phyloP scores from a whole-genome alignment of 306 rosid species.

The Chamaecrista fasciculata region DNA sequence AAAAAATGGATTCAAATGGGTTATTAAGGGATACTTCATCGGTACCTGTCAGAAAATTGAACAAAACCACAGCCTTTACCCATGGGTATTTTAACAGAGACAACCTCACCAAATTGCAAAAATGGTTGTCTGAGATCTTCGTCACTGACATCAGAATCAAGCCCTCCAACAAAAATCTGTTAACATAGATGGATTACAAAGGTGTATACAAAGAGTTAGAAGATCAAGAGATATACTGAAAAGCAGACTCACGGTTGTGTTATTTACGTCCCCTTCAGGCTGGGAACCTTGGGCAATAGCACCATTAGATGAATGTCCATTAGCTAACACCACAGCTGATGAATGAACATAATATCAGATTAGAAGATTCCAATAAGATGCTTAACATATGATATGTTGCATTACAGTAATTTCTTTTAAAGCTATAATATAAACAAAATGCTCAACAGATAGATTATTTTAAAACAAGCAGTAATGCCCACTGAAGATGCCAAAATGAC shows the following conservation, averaged over 20 bases:
- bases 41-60: slow-evolving; percentile 89
- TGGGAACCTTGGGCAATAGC: slow-evolving; percentile 71
- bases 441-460: slow-evolving; percentile 8
- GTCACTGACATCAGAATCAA: slow-evolving; percentile 87
- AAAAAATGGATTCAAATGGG: too few relatives aligned
- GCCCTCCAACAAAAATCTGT: slow-evolving; percentile 98
- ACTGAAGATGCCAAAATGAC: not conserved
- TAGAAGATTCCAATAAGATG: slow-evolving; percentile 24
- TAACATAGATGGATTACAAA: slow-evolving; percentile 28
- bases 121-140: slow-evolving; percentile 92
- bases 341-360: slow-evolving; percentile 27
- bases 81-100: slow-evolving; percentile 89
- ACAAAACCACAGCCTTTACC: slow-evolving; percentile 99
- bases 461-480: slow-evolving; percentile 5
- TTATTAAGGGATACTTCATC: slow-evolving; percentile 10
- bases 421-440: slow-evolving; percentile 19
- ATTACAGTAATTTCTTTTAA: slow-evolving; percentile 1
- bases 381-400: slow-evolving; percentile 7
- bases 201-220: not conserved
- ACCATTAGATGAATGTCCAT: slow-evolving; percentile 81
- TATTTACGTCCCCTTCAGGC: slow-evolving; percentile 72
- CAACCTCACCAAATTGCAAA: slow-evolving; percentile 82
- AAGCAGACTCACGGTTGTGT: slow-evolving; percentile 78
- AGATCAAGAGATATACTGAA: not conserved
- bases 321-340: slow-evolving; percentile 87